Evolutionary conservation across 768 basidiomycete genomes (phyloP), one percentile per base, ranked within the genome.

Genomic region (Trametes punicea): DNA sequence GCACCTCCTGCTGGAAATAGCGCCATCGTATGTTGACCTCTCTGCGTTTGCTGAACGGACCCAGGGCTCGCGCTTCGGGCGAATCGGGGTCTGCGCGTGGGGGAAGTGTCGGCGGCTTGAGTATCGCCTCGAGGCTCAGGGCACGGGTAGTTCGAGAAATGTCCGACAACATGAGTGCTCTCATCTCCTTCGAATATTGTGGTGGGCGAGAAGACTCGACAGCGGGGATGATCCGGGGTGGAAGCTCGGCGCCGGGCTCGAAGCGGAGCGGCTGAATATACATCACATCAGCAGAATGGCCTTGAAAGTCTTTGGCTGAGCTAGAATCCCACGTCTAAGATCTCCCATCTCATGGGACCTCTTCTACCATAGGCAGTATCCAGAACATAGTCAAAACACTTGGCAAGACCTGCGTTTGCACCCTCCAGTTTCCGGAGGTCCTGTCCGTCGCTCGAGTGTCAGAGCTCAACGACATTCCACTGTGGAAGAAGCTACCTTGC

Each of bases 291-390:
- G 51, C 48, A 45, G 51, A 46, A 41, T 29, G 21, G 49, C 50
- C 10, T 30, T 44, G 30, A 8, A 23, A 18, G 40, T 42, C 36
- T 33, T 38, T 47, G 36, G 15, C 1, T 13, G 47, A 33, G 34
- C 31, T 44, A 20, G 55, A 42, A 48, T 53, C 74, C 59, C 61
- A 89, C 90, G 73, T 84, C 68, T 69, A 90, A 72, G 39, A 91
- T 68, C 62, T 90, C 87, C 71, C 81, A 79, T 63, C 76, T 81
- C 15, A 93, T 69, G 64, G 79, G 85, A 21, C 90, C 90, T 61
- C 81, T 82, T 56, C 90, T 77, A 27, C 89, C 90, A 69, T 90
- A 93, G 25, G 90, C 90, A 26, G 84, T 63, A 60, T 85, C 80
- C 16, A 93, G 72, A 26, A 90, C 64, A 60, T 78, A 76, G 26